These are phyloP conservation scores for Backusella parvicylindrica DNA, from an alignment of 192 early-diverging fungal genomes.

Conservation along the genomic window DNA sequence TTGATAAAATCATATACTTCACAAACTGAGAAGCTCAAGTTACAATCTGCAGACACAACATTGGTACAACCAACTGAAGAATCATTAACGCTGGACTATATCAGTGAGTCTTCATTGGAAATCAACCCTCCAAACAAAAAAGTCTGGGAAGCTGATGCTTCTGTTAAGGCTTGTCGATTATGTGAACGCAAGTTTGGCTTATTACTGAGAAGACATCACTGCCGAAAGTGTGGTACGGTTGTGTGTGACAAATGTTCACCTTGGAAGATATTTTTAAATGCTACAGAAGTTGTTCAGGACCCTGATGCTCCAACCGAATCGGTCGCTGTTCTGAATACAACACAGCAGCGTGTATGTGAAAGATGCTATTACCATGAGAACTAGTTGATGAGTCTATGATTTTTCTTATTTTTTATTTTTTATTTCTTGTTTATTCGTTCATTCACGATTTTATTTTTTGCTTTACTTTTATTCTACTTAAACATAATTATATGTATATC, in stretches of 20 bases:
- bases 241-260: constrained; percentile 81
- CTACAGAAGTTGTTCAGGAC: constrained; percentile 41
- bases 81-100: not conserved
- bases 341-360: constrained; percentile 56
- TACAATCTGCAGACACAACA: constrained; percentile 9
- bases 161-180: constrained; percentile 61
- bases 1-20: constrained; percentile 43
- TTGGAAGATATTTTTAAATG: constrained; percentile 46
- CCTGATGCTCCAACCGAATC: constrained; percentile 14
- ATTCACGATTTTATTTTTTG: not conserved
- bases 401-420: not conserved
- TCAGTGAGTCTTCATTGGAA: constrained; percentile 24
- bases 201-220: constrained; percentile 84
- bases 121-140: constrained; percentile 1
- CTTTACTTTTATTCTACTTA: not conserved
- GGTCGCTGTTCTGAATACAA: not conserved
- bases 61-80: constrained; percentile 11
- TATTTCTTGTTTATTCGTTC: no score
- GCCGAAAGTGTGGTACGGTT: constrained; percentile 84
- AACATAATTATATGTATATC: not conserved
- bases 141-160: constrained; percentile 78
- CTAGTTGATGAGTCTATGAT: not conserved
- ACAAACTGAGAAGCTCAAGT: constrained; percentile 51
- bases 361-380: constrained; percentile 23
- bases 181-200: constrained; percentile 72